Conservation (phyloP, 768 basidiomycete genomes). For the Suillus cothurnatus region DNA sequence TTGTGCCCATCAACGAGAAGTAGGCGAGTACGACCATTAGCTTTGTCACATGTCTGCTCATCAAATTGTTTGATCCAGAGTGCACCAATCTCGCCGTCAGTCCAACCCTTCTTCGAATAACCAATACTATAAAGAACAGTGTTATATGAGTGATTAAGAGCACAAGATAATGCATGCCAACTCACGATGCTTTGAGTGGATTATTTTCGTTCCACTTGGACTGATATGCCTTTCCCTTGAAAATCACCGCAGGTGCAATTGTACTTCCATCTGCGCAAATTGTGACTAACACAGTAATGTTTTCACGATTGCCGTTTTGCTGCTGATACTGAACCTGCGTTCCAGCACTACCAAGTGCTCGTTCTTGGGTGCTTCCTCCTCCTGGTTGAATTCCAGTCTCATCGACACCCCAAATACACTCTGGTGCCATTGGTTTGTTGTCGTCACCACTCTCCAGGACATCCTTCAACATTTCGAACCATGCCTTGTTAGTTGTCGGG, state of each 20-base stretch:
- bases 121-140: constrained; percentile 26
- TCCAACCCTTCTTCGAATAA: constrained; percentile 40
- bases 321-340: constrained; percentile 37
- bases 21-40: constrained; percentile 28
- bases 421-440: constrained; percentile 1
- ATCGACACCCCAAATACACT: constrained; percentile 16
- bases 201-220: constrained; percentile 32
- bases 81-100: constrained; percentile 38
- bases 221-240: constrained; percentile 32
- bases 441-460: constrained; percentile 6
- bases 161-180: background rate
- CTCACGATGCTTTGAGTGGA: constrained; percentile 11
- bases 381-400: constrained; percentile 18
- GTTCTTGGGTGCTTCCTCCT: background rate
- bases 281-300: constrained; percentile 42
- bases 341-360: constrained; percentile 8
- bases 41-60: constrained; percentile 37
- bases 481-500: constrained; percentile 33
- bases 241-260: constrained; percentile 34
- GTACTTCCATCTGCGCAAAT: constrained; percentile 41
- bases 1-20: constrained; percentile 52
- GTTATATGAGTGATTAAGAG: background rate
- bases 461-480: constrained; percentile 18
- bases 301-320: constrained; percentile 34
- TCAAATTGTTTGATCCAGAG: constrained; percentile 45